phyloP scores from a whole-genome alignment of 257 asterid genomes.

The Solanum gandarillasii region DNA sequence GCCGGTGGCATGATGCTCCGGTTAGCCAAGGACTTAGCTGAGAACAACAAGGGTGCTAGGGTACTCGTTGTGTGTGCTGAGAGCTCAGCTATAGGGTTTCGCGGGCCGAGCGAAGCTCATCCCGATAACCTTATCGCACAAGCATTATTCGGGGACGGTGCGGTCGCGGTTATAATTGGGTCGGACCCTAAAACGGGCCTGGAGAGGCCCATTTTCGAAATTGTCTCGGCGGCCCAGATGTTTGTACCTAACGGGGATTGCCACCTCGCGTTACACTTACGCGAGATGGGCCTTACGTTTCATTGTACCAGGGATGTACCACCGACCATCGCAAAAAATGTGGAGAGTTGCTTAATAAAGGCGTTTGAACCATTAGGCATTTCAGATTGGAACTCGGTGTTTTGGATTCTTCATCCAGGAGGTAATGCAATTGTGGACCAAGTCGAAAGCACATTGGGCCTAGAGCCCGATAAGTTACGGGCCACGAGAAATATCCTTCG shows the following conservation, averaged over 20 bases:
- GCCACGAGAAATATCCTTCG: neutral
- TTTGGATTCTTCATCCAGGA: neutral
- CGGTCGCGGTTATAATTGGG: neutral
- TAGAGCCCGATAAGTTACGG: slow-evolving; percentile 1
- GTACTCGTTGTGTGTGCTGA: neutral
- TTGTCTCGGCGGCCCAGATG: neutral
- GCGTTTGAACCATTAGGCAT: neutral
- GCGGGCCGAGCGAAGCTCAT: neutral
- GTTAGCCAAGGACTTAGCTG: slow-evolving; percentile 1
- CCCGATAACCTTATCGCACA: slow-evolving; percentile 1
- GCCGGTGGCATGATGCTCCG: neutral
- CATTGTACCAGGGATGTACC: neutral
- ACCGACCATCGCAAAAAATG: neutral
- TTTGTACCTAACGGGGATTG: neutral
- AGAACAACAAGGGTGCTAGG: neutral
- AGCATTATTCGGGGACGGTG: neutral
- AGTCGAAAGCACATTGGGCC: slow-evolving; percentile 2
- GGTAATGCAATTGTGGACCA: slow-evolving; percentile 1
- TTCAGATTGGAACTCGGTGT: neutral
- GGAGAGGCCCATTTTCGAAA: neutral
- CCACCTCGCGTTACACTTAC: neutral
- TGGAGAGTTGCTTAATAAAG: neutral
- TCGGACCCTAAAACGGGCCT: neutral
- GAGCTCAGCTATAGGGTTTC: neutral
- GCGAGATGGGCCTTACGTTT: neutral